Evolutionary conservation across 2,329 filamentous ascomycete species (phyloP), one percentile per base, ranked within the genome.

Genomic region (Periconia digitata): DNA sequence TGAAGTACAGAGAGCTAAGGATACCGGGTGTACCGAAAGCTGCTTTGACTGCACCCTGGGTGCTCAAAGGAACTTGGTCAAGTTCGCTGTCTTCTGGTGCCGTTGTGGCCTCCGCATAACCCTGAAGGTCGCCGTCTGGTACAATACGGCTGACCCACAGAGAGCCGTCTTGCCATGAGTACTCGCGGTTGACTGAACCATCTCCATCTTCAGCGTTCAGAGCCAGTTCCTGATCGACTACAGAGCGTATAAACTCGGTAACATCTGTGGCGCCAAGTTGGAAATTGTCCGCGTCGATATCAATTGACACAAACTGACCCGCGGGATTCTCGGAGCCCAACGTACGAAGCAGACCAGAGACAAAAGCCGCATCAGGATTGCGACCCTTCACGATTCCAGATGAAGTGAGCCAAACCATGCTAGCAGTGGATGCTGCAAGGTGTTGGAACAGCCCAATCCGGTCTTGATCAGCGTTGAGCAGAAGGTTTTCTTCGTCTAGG

Each of bases 91-190:
- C 34, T 7, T 7, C 34, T 18, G 34, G 15, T 7, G 6, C 15
- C 7, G 17, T n/a, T 36, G 15, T 15, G 7, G n/a, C 15, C 17
- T n/a, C 34, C 7, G 6, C 34, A n/a, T 36, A 36, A 18, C 34
- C 34, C 7, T 47, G 38, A 29, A 60, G 44, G 12, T 36, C 43
- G 13, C 12, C 47, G 42, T 63, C 60, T 10, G 51, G 51, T 8
- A 63, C 50, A 12, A 55, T 13, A n/a, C 60, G 54, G 35, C 55
- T 58, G 12, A 60, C 51, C 52, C 54, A 56, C 23, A 59, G 34
- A 35, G 46, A 53, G 17, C 53, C 53, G 39, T 59, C 46, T 36
- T 63, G 53, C 56, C 52, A 56, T 13, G 43, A 35, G 37, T 51
- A 53, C 24, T 61, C 60, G 22, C 51, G 40, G 36, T 61, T 46